These are phyloP conservation scores for Coleophoma crateriformis DNA, from an alignment of 2,329 filamentous ascomycete species.

Conservation along the genomic window DNA sequence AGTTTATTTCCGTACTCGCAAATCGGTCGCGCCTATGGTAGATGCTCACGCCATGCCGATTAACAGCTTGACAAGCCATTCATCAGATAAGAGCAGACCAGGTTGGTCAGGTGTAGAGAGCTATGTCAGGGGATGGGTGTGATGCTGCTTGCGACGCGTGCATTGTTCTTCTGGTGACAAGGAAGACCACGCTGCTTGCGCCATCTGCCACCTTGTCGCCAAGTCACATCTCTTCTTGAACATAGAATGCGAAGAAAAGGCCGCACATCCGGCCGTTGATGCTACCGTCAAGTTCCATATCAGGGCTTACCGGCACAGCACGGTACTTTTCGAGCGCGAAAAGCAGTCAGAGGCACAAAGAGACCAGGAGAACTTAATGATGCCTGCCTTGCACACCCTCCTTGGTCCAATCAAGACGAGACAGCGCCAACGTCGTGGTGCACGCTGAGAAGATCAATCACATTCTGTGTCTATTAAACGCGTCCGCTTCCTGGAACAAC, in stretches of 20 bases:
- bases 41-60: too few relatives aligned
- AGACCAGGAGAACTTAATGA: too few relatives aligned
- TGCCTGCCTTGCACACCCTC: too few relatives aligned
- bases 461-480: background rate
- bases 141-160: slow-evolving; percentile 1
- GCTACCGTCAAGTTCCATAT: background rate
- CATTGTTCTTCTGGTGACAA: background rate
- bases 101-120: too few relatives aligned
- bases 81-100: too few relatives aligned
- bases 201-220: slow-evolving; percentile 7
- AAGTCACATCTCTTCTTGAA: slow-evolving; percentile 5
- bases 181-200: slow-evolving; percentile 1
- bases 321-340: background rate
- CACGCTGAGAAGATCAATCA: slow-evolving; percentile 1
- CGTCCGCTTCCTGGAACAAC: too few relatives aligned
- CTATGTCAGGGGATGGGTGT: too few relatives aligned
- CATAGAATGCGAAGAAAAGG: slow-evolving; percentile 12
- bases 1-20: too few relatives aligned
- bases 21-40: too few relatives aligned
- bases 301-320: background rate
- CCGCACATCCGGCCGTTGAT: slow-evolving; percentile 4
- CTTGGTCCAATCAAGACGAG: background rate
- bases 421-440: background rate
- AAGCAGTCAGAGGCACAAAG: too few relatives aligned
- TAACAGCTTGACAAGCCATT: too few relatives aligned